Base-by-base conservation (phyloP, 768 basidiomycete genomes). In the Leucosporidium creatinivorum region DNA sequence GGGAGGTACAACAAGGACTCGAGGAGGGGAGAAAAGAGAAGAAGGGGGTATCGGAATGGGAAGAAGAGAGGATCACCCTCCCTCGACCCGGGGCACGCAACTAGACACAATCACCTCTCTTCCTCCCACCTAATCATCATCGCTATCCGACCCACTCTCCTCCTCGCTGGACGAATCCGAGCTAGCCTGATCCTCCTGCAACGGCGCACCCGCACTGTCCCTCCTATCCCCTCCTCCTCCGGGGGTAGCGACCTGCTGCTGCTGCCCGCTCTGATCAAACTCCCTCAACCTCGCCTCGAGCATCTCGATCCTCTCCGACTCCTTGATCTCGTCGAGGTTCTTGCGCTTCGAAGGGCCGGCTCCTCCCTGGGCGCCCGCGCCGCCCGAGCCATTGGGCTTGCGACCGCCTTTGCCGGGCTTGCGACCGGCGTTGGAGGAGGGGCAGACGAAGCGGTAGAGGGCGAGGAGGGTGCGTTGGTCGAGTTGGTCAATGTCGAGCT, bases 401-500 rank as follows among this genome's bases (percentile, higher is more conserved):
- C 86, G 82, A 36, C 54, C 69, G 64, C 61, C 62, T 63, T 75
- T 73, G n/a, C n/a, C n/a, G 6, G 62, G 28, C 60, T 73, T 73
- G 39, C 68, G 68, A 4, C 47, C 60, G 30, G 61, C 49, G 25
- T 63, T 70, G 33, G 64, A 50, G 47, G 50, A 62, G 36, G 68
- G 68, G 61, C 68, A 69, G 72, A 97, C 94, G 76, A 90, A 92
- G 79, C 94, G 93, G 82, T 97, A 99, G 33, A 99, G 83, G 79
- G 91, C 91, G 62, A 89, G 88, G 62, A 97, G 85, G 55, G 96
- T 93, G 36, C 84, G 78, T 10, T 89, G 82, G 58, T 96, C 93
- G 39, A 99, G 82, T 50, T 86, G 81, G 76, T 98, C 96, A 76
- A 99, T 98, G 79, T 99, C 96, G 52, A 99, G 85, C 78, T 99